Base-by-base conservation (phyloP, 345 rosid genomes). In the Lepidium aucheri region DNA sequence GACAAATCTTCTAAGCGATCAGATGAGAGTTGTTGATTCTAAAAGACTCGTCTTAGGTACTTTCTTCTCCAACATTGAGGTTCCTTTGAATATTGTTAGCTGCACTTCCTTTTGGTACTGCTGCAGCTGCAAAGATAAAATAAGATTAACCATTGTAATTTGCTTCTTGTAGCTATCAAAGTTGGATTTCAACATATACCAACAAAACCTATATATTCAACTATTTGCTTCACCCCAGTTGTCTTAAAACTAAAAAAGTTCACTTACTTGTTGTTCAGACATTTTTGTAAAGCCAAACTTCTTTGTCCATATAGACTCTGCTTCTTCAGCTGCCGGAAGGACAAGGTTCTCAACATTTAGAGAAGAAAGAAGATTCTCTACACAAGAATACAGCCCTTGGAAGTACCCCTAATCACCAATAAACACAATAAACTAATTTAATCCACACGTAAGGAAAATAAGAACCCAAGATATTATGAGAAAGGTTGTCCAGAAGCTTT, bases 241-340 rank as follows among this genome's bases (percentile, higher is more conserved):
- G 2, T 47, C 10, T 18, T 14, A 3, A 2, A 47, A 28, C 33
- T 43, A 54, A 9, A 34, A 53, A 6, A 34, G 0, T 17, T 20
- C 34, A 72, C 97, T 81, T 77, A 95, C 97, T 72, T 76, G 84
- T 61, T 77, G 91, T 39, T 82, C 90, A 4, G 73, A 74, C 85
- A 91, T 85, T 80, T 75, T 91, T 74, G 77, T 74, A 79, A 95
- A 95, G 54, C 95, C 95, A 69, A 95, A 91, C 76, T 80, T 84
- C 62, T 76, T 87, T 32, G 90, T 91, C 99, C 99, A 95, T 60
- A 95, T 95, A 35, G 86, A 83, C 80, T 87, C 89, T 0, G 99
- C 97, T 75, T 89, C 95, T 76, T 89, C 95, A 35, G 99, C 97
- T 41, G 97, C 99, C 8, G 99, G 99, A 15, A 95, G 94, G 46